Evolutionary conservation across 192 early-diverging fungal species (phyloP), one percentile per base, ranked within the genome.

Genomic region (Mycoemilia scoparia): DNA sequence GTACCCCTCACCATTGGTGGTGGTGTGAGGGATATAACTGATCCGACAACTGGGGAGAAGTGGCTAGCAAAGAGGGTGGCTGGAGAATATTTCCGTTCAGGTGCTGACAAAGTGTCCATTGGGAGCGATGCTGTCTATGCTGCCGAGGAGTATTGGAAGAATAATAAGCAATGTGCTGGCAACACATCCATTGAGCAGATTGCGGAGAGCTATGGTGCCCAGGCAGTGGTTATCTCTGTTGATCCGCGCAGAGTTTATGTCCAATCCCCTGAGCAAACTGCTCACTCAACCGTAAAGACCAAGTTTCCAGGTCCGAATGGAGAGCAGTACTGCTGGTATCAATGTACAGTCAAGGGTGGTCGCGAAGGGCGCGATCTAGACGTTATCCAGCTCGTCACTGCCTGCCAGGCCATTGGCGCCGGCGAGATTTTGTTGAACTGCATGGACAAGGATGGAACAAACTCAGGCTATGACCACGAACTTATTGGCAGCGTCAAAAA

Each of bases 1-100:
- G 96, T 99, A n/a, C 96, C 96, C 9, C 63, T 99, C 49, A 96
- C 92, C 11, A 93, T 99, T 37, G 96, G 96, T 39, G 96, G 96
- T 21, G 96, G 96, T 12, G 95, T 99, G 53, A 74, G 92, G 32
- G 84, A 96, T 45, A 61, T 93, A 6, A 67, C 51, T 7, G 84
- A 99, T 31, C 86, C 88, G 19, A 79, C 82, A 43, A 87, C 84
- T 9, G 51, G 65, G 13, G 49, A 37, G 15, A 31, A 70, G 18
- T 75, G 77, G 54, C 63, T 90, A 0, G 96, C 96, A 0, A 65
- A 96, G 7, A 73, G 93, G n/a, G 96, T 99, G n/a, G 96, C 90
- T 3, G 87, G 87, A 22, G 87, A 84, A 57, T 99, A 99, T 52
- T 99, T 99, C 67, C 69, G 96, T 11, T 92, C 85, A 10, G 96